These are phyloP conservation scores for Calonectria pteridis DNA, from an alignment of 2,329 filamentous ascomycete genomes.

Conservation along the genomic window DNA sequence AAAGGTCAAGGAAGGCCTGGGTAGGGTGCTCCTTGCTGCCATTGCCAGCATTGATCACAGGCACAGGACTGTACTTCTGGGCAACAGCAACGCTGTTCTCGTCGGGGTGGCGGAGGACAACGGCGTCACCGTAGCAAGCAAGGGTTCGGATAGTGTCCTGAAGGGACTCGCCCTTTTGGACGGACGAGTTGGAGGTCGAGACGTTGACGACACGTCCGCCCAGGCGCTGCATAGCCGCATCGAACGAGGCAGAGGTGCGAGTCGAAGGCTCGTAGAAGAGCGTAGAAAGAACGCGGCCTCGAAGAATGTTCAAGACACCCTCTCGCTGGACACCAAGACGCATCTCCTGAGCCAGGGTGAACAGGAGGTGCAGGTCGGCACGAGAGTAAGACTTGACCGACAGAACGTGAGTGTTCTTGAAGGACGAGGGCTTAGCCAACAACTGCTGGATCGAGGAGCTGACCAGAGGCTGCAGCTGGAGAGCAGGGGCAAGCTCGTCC, in stretches of 20 bases:
- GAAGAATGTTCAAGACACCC: conserved; percentile 88
- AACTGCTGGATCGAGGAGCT: conserved; percentile 77
- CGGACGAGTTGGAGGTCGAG: conserved; percentile 86
- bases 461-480: conserved; percentile 63
- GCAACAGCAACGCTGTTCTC: conserved; percentile 85
- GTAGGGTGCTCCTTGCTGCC: conserved; percentile 97
- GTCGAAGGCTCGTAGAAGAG: conserved; percentile 99
- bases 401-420: conserved; percentile 90
- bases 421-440: conserved; percentile 80
- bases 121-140: conserved; percentile 92
- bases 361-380: conserved; percentile 89
- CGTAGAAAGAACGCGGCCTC: conserved; percentile 87
- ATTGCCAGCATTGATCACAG: conserved; percentile 97
- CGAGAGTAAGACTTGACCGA: conserved; percentile 93
- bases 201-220: conserved; percentile 89
- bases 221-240: conserved; percentile 97
- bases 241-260: conserved; percentile 93
- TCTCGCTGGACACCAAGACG: conserved; percentile 92
- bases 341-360: conserved; percentile 98
- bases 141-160: conserved; percentile 95
- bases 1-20: conserved; percentile 96
- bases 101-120: conserved; percentile 94
- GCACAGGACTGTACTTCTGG: conserved; percentile 88
- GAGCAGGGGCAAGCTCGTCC: conserved; percentile 61
- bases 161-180: conserved; percentile 93